Evolutionary conservation across 345 rosid genomes (phyloP).

Genomic region (Brassica rapa): DNA sequence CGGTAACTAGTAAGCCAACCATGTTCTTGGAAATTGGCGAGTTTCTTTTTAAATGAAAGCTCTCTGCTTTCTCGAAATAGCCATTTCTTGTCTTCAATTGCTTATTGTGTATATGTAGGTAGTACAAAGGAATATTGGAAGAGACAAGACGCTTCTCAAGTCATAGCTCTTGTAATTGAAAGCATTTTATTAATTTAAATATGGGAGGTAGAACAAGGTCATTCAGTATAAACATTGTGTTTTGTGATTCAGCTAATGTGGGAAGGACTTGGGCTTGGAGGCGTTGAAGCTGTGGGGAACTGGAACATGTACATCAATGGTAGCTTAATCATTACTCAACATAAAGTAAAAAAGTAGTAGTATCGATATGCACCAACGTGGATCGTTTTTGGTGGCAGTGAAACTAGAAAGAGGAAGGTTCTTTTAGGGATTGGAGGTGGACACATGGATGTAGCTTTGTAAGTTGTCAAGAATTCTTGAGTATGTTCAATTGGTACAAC

Average conservation of each 20-base stretch:
- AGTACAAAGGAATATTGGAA: conserved; percentile 91
- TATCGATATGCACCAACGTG: background rate
- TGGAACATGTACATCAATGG: conserved; percentile 62
- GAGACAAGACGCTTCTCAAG: conserved; percentile 82
- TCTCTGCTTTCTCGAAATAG: background rate
- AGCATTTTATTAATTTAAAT: too few relatives aligned
- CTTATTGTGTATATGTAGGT: conserved; percentile 47
- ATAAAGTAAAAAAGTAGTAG: background rate
- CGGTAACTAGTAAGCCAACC: conserved; percentile 74
- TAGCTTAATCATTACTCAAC: background rate
- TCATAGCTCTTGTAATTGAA: conserved; percentile 68
- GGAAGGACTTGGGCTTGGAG: conserved; percentile 97
- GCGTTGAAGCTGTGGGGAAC: conserved; percentile 60
- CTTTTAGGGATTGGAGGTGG: background rate
- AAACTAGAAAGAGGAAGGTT: background rate
- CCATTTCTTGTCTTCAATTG: background rate
- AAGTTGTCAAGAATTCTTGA: background rate
- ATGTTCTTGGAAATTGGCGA: conserved; percentile 91
- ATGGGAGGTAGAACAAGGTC: too few relatives aligned
- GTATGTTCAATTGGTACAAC: too few relatives aligned
- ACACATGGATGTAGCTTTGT: background rate
- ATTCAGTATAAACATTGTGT: conserved; percentile 1
- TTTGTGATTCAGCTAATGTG: conserved; percentile 61
- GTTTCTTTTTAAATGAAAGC: conserved; percentile 2
- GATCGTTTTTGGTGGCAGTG: background rate